Evolutionary conservation across 352 stramenopile species (phyloP).

Genomic region (Phytophthora tubulina): DNA sequence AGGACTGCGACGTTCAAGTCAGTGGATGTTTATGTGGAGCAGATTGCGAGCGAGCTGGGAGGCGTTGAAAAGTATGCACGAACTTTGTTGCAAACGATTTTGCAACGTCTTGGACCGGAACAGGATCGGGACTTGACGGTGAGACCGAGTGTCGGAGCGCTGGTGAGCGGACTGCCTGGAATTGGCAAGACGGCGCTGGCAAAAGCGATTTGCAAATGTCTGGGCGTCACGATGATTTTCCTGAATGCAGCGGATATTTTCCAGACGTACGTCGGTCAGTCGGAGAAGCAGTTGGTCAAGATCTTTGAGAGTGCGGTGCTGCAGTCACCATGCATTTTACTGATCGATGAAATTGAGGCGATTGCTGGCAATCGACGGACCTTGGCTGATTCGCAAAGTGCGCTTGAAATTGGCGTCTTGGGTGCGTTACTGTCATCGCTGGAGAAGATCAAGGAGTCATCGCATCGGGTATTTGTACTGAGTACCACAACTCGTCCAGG

Average conservation of each 20-base stretch:
- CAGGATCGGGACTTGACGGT: neutral
- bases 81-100: slow-evolving; percentile 51
- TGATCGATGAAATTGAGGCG: slow-evolving; percentile 93
- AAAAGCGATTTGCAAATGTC: slow-evolving; percentile 49
- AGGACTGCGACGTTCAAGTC: slow-evolving; percentile 27
- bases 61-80: slow-evolving; percentile 50
- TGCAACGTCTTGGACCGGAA: slow-evolving; percentile 37
- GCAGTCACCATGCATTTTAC: slow-evolving; percentile 70
- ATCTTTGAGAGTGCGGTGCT: slow-evolving; percentile 64
- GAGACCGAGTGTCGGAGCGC: slow-evolving; percentile 57
- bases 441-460: slow-evolving; percentile 67
- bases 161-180: slow-evolving; percentile 76
- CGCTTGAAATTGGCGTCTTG: slow-evolving; percentile 81
- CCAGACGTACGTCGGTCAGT: slow-evolving; percentile 94
- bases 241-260: slow-evolving; percentile 94
- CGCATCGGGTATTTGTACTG: slow-evolving; percentile 69
- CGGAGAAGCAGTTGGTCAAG: slow-evolving; percentile 73
- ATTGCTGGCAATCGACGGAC: slow-evolving; percentile 75
- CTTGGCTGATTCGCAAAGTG: slow-evolving; percentile 64
- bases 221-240: slow-evolving; percentile 56
- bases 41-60: slow-evolving; percentile 51
- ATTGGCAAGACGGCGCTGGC: slow-evolving; percentile 77
- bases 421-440: slow-evolving; percentile 88
- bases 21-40: slow-evolving; percentile 37
- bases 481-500: slow-evolving; percentile 83